Conservation (phyloP, 805 yeast species). For the Cyberlindnera xishuangbannaensis region DNA sequence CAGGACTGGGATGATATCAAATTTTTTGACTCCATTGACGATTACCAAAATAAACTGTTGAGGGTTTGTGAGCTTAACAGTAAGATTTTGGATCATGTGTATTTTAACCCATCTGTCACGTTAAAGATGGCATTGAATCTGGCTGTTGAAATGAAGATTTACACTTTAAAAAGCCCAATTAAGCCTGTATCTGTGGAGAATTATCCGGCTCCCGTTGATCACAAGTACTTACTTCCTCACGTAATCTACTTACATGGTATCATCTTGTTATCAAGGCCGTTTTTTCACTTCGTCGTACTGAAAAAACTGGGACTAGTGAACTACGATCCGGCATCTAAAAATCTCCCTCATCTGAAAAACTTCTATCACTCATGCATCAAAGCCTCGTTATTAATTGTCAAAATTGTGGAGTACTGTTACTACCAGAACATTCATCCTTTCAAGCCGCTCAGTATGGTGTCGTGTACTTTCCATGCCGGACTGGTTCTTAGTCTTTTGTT, state of each 20-base stretch:
- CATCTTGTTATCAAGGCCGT: slow-evolving; percentile 36
- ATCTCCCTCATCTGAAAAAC: slow-evolving; percentile 15
- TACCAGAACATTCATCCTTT: slow-evolving; percentile 29
- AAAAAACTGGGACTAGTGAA: slow-evolving; percentile 18
- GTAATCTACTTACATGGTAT: slow-evolving; percentile 33
- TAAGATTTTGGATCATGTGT: slow-evolving; percentile 28
- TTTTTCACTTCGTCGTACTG: slow-evolving; percentile 31
- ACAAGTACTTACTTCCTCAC: slow-evolving; percentile 28
- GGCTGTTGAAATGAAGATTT: slow-evolving; percentile 31
- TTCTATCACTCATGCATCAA: slow-evolving; percentile 34
- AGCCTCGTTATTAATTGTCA: slow-evolving; percentile 31
- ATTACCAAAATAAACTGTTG: slow-evolving; percentile 27
- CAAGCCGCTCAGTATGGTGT: slow-evolving; percentile 30
- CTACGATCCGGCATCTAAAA: slow-evolving; percentile 12
- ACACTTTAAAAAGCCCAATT: slow-evolving; percentile 30
- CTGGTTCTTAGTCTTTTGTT: slow-evolving; percentile 30
- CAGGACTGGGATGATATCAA: slow-evolving; percentile 35
- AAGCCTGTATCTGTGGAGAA: slow-evolving; percentile 25
- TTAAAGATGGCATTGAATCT: slow-evolving; percentile 29
- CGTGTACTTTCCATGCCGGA: slow-evolving; percentile 33
- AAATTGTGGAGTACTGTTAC: slow-evolving; percentile 25
- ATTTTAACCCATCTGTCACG: slow-evolving; percentile 28
- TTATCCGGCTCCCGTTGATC: slow-evolving; percentile 20
- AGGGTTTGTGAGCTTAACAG: slow-evolving; percentile 28
- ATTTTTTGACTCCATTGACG: slow-evolving; percentile 16